A percentile compares a stretch with the other conserved stretches of the same genome.
Conservation (phyloP, 1,284 basidiomycete species). For the Chondrostereum purpureum region DNA sequence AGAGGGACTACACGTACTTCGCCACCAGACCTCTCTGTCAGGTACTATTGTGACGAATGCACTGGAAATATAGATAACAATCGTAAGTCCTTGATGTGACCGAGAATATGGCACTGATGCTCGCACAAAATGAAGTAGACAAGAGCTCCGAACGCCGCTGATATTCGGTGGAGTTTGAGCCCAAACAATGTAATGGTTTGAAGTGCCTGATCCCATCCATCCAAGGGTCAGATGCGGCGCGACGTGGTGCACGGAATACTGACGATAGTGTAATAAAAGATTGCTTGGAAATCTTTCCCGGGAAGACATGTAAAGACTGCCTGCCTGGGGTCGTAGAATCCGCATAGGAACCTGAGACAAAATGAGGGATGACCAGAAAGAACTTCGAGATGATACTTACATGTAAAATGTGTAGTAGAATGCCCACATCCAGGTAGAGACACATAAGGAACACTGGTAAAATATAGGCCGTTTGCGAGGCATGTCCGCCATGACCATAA, state of each 20-base stretch:
- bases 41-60: slow-evolving; percentile 51
- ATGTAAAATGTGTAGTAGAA: slow-evolving; percentile 51
- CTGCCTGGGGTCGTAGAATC: slow-evolving; percentile 35
- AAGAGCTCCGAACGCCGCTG: slow-evolving; percentile 54
- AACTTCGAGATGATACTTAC: slow-evolving; percentile 27
- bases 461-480: slow-evolving; percentile 50
- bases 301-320: slow-evolving; percentile 29
- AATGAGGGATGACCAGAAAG: slow-evolving; percentile 11
- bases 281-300: slow-evolving; percentile 50
- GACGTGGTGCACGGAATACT: slow-evolving; percentile 3
- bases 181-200: slow-evolving; percentile 78
- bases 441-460: slow-evolving; percentile 54
- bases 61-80: slow-evolving; percentile 24
- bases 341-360: slow-evolving; percentile 45
- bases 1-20: slow-evolving; percentile 39
- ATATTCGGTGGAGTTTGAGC: slow-evolving; percentile 60
- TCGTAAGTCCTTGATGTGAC: not conserved
- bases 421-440: slow-evolving; percentile 55
- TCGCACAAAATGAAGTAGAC: slow-evolving; percentile 56
- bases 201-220: slow-evolving; percentile 55
- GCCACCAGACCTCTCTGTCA: slow-evolving; percentile 38
- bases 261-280: slow-evolving; percentile 56
- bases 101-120: slow-evolving; percentile 19
- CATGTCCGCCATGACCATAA: slow-evolving; percentile 65
- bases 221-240: slow-evolving; percentile 23